phyloP scores from a whole-genome alignment of 1,284 basidiomycete species.

The Fereydounia khargensis region DNA sequence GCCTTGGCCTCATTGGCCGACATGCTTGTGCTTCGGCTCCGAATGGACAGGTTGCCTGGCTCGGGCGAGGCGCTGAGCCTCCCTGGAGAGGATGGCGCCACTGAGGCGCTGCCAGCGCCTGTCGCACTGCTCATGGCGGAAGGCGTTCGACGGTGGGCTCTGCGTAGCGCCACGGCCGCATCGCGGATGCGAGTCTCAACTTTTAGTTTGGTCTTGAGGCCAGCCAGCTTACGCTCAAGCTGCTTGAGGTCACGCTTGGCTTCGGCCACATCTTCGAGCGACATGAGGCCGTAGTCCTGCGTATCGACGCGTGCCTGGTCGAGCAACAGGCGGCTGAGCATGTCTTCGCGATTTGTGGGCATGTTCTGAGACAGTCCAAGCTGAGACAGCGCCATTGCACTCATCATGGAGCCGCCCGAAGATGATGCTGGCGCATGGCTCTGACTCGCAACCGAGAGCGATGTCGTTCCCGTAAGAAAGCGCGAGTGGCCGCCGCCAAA shows the following conservation, averaged over 20 bases:
- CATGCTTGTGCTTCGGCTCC: constrained; percentile 20
- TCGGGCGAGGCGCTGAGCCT: background rate
- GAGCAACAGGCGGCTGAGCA: constrained; percentile 27
- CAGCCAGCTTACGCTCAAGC: constrained; percentile 24
- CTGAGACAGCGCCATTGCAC: constrained; percentile 6
- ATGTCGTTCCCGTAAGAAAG: background rate
- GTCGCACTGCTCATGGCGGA: constrained; percentile 6
- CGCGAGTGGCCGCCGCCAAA: background rate
- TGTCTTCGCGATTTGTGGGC: constrained; percentile 20
- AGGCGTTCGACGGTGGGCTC: constrained; percentile 28
- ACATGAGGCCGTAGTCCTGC: constrained; percentile 29
- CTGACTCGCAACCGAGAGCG: constrained; percentile 3
- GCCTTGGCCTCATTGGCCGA: constrained; percentile 33
- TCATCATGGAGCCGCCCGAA: constrained; percentile 19
- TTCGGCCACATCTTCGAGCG: constrained; percentile 36
- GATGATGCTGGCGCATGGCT: constrained; percentile 29
- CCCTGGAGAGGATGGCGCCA: background rate
- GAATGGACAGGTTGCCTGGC: no score
- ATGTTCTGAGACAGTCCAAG: constrained; percentile 12
- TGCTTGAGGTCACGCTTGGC: constrained; percentile 34
- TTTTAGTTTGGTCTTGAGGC: constrained; percentile 35
- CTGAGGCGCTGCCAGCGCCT: background rate
- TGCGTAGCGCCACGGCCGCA: constrained; percentile 42
- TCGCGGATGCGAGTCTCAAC: constrained; percentile 43
- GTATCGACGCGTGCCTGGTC: constrained; percentile 37